Base-by-base conservation (phyloP, 805 yeast genomes). In the Candida insectorum region DNA sequence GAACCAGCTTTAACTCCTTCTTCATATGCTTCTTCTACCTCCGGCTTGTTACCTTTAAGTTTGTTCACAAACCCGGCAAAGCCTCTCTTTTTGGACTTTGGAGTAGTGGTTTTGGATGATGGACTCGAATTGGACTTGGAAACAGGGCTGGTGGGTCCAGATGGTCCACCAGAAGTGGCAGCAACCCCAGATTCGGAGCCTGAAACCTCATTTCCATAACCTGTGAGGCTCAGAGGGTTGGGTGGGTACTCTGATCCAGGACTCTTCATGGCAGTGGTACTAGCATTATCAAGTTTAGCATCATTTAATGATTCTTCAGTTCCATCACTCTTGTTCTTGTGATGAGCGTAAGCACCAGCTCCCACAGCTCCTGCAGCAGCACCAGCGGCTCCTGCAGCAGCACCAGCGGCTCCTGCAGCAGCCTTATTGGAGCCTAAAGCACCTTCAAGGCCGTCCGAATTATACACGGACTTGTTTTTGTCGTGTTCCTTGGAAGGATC, bases 401-500 rank as follows among this genome's bases (percentile, higher is more conserved):
- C 48, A 28, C 36, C 47, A 11, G 37, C 41, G 31, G 32, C 33
- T 6, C 14, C 36, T 17, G 18, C 40, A 16, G 17, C 43, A 9
- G 43, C 48, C n/a, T n/a, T n/a, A n/a, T n/a, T n/a, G n/a, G n/a
- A n/a, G n/a, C n/a, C 28, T n/a, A 29, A 4, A 6, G 55, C 61
- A 15, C 51, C 31, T 14, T 24, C 36, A 25, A 60, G 37, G 12
- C 63, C 67, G 4, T 35, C 48, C 7, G 40, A 19, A 34, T 61
- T 62, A 46, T 31, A 58, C n/a, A 55, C 50, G 3, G 65, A 60
- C 47, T 54, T 60, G 47, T 62, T 60, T 36, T 48, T 35, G 17
- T 33, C 21, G 40, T 58, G 63, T 30, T 48, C 54, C 18, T 47
- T 41, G 7, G 35, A 29, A 5, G 58, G 58, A 37, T 59, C 54